Conservation (phyloP, 805 yeast genomes). For the Starmerella powellii region DNA sequence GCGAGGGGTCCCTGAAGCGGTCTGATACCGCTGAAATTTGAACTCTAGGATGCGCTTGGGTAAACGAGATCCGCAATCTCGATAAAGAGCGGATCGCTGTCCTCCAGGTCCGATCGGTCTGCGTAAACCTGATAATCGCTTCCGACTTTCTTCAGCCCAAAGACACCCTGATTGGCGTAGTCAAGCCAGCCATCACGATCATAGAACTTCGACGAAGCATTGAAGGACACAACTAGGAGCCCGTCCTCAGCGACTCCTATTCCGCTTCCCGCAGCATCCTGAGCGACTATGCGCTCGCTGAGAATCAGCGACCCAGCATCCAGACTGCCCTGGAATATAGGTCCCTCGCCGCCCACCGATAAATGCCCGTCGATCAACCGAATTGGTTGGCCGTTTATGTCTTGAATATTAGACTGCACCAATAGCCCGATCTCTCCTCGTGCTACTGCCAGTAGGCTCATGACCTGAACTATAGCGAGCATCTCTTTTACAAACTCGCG, state of each 20-base stretch:
- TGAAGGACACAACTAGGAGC: slow-evolving; percentile 11
- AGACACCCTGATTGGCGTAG: slow-evolving; percentile 10
- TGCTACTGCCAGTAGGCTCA: background rate
- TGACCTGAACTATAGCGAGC: too few species aligned
- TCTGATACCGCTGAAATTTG: too few species aligned
- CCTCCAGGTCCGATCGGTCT: slow-evolving; percentile 9
- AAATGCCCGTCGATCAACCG: slow-evolving; percentile 17
- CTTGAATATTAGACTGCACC: slow-evolving; percentile 8
- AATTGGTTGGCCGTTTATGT: slow-evolving; percentile 13
- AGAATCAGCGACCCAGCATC: slow-evolving; percentile 12
- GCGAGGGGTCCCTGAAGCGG: too few species aligned
- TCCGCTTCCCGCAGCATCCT: slow-evolving; percentile 16
- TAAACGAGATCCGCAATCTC: slow-evolving; percentile 16
- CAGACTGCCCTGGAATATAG: slow-evolving; percentile 16
- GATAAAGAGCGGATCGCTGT: slow-evolving; percentile 12
- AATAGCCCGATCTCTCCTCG: slow-evolving; percentile 18
- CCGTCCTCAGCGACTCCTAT: slow-evolving; percentile 11
- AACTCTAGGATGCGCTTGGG: slow-evolving; percentile 7
- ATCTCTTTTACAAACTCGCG: too few species aligned
- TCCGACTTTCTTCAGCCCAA: slow-evolving; percentile 8
- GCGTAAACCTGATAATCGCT: slow-evolving; percentile 11
- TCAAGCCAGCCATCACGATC: slow-evolving; percentile 18
- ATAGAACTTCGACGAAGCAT: slow-evolving; percentile 7
- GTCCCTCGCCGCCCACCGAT: slow-evolving; percentile 13
- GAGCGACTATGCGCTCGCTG: slow-evolving; percentile 17